These are phyloP conservation scores for Gracilaria caudata DNA, from an alignment of 23 red algal genomes.

Conservation along the genomic window DNA sequence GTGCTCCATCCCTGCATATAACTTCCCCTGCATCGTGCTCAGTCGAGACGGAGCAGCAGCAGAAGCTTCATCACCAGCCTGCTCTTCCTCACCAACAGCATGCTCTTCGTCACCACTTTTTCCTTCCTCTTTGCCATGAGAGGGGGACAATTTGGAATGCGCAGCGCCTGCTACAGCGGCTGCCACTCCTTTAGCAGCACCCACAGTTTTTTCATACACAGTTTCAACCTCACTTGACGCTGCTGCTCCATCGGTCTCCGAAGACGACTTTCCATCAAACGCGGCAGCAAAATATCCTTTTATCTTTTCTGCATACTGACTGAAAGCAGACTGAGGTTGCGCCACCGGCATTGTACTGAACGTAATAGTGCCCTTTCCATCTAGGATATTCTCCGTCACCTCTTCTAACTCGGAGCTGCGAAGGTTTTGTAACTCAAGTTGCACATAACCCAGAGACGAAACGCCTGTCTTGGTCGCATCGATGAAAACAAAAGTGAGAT, in stretches of 20 bases:
- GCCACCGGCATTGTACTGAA: conserved; percentile 11
- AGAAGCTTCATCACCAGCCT: background rate
- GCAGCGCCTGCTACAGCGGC: background rate
- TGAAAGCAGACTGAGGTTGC: background rate
- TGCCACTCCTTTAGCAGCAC: background rate
- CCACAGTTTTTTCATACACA: background rate
- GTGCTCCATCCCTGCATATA: background rate
- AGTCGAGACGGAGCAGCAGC: background rate
- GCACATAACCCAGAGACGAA: background rate
- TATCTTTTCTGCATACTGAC: conserved; percentile 2
- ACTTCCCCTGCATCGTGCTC: background rate
- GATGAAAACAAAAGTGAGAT: conserved; percentile 4
- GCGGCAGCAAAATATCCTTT: background rate
- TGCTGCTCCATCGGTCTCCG: background rate
- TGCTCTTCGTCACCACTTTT: background rate
- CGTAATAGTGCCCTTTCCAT: conserved; percentile 12
- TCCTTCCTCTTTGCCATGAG: background rate
- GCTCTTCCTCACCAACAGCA: background rate
- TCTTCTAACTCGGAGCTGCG: conserved; percentile 10
- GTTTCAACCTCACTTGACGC: background rate
- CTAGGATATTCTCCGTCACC: background rate
- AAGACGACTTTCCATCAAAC: background rate
- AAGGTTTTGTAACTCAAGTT: background rate
- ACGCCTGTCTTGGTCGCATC: background rate
- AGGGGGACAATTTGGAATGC: background rate